phyloP scores from a whole-genome alignment of 192 early-diverging fungal genomes.

The Coemansia sp. region DNA sequence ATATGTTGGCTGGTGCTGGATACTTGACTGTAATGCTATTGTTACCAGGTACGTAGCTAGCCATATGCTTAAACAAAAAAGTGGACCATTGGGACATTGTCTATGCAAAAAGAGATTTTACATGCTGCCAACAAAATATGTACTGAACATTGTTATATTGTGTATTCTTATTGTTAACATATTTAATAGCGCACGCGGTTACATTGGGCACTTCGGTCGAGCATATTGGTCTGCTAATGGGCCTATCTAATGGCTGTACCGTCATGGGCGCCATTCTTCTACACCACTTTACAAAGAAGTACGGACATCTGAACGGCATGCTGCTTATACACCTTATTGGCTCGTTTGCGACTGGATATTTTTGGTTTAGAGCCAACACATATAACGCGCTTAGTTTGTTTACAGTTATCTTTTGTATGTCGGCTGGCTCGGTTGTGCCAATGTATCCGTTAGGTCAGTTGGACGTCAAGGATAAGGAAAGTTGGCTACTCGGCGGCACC shows the following conservation, averaged over 20 bases:
- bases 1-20: conserved; percentile 49
- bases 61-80: not conserved
- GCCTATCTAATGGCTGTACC: conserved; percentile 44
- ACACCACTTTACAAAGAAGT: conserved; percentile 49
- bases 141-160: not conserved
- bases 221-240: conserved; percentile 49
- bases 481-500: conserved; percentile 42
- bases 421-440: conserved; percentile 47
- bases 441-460: conserved; percentile 52
- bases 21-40: conserved; percentile 49
- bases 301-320: conserved; percentile 51
- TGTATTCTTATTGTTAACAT: not conserved
- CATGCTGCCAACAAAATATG: not conserved
- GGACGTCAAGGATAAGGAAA: conserved; percentile 46
- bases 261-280: conserved; percentile 44
- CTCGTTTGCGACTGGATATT: conserved; percentile 19
- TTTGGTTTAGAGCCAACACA: conserved; percentile 38
- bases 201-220: conserved; percentile 42
- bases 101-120: not conserved
- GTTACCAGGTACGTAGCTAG: conserved; percentile 35
- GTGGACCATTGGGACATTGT: not conserved
- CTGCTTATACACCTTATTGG: conserved; percentile 36
- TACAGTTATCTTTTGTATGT: conserved; percentile 40
- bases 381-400: conserved; percentile 40
- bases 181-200: conserved; percentile 44